phyloP scores from a whole-genome alignment of 1,139 yeast genomes.

The Sugiyamaella xylanicola region DNA sequence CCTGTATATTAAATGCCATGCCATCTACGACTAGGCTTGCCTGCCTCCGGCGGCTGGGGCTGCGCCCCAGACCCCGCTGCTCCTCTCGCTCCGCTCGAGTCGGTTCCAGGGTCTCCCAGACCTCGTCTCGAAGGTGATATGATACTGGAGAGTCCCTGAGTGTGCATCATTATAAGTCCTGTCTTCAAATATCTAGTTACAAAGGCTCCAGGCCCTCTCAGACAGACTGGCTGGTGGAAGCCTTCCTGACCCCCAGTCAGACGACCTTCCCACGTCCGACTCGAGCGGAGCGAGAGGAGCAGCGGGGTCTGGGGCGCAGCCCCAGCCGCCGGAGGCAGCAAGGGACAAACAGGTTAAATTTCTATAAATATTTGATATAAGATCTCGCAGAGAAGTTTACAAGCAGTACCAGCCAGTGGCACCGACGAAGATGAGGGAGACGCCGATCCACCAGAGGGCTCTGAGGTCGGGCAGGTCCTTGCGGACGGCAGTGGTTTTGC shows the following conservation, averaged over 20 bases:
- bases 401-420: constrained; percentile 42
- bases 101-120: neutral
- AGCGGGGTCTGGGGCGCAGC: neutral
- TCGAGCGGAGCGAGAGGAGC: neutral
- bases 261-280: too few species aligned
- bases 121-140: neutral
- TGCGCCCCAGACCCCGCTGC: constrained; percentile 10
- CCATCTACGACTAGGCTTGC: neutral
- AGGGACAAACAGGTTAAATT: too few species aligned
- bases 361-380: constrained; percentile 13
- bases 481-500: constrained; percentile 72
- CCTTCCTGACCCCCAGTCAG: too few species aligned
- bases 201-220: too few species aligned
- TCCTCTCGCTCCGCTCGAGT: constrained; percentile 7
- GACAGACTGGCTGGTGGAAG: too few species aligned
- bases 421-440: constrained; percentile 47
- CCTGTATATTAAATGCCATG: constrained; percentile 6
- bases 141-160: neutral
- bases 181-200: too few species aligned
- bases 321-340: constrained; percentile 5
- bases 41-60: constrained; percentile 19
- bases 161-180: too few species aligned
- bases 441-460: constrained; percentile 54
- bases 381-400: constrained; percentile 19
- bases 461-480: constrained; percentile 51